phyloP scores from a whole-genome alignment of 306 rosid genomes.

The Carpinus viminea region DNA sequence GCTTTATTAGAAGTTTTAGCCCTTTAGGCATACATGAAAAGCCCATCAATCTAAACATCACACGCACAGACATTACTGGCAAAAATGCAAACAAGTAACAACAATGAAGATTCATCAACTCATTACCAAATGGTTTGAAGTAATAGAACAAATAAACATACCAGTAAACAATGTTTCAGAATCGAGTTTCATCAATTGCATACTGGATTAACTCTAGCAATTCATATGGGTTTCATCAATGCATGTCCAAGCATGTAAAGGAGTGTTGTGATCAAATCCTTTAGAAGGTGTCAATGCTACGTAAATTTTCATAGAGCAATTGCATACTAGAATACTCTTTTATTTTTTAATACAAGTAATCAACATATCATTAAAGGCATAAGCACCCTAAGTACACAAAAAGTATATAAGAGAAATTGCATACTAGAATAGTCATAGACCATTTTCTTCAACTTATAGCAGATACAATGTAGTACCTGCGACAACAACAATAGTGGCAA shows the following conservation, averaged over 20 bases:
- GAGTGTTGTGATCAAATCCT: background rate
- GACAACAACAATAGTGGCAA: conserved; percentile 63
- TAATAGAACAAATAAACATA: background rate
- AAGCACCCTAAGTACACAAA: too few relatives aligned
- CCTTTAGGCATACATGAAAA: background rate
- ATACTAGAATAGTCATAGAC: background rate
- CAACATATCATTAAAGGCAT: too few relatives aligned
- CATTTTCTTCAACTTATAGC: background rate
- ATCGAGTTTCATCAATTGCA: background rate
- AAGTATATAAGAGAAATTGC: background rate
- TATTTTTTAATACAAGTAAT: too few relatives aligned
- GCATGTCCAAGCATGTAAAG: background rate
- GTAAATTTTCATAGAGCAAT: background rate
- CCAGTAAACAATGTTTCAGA: background rate
- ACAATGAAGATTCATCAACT: background rate
- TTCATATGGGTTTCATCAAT: background rate
- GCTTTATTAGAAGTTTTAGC: background rate
- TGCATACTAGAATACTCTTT: background rate
- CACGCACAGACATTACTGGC: background rate
- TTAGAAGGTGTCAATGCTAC: background rate
- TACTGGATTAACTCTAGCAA: background rate
- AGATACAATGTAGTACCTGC: conserved; percentile 44
- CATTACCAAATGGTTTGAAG: background rate
- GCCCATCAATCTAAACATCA: background rate
- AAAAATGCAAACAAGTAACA: background rate